Base-by-base conservation (phyloP, 2,329 filamentous ascomycete species). In the Talaromyces sp. region DNA sequence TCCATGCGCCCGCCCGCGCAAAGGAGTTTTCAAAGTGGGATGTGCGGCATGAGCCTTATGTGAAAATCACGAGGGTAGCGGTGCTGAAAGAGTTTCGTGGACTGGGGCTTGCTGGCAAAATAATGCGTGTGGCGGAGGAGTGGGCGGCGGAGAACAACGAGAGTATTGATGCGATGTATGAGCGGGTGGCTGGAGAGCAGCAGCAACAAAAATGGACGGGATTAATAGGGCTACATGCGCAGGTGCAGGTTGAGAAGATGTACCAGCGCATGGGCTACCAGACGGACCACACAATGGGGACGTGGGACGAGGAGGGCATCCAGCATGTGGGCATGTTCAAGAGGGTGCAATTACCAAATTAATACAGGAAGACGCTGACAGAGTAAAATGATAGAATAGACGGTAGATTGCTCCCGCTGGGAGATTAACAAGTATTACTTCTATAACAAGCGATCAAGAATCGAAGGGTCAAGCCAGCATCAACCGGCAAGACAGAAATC, bases 321-420 rank as follows among this genome's bases (percentile, higher is more conserved):
- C 80, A 84, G 65, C 91, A 96, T 78, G 82, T 95, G 19, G 92
- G 90, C 62, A 95, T 97, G 92, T 96, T 85, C 82, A 82, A 75
- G 72, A 65, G 73, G 58, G 57, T 78, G n/a, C 58, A 11, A 10
- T 27, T 29, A 32, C 31, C 17, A 48, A 72, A 31, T 46, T 29
- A 29, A 29, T 8, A 35, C 38, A 58, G 46, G 41, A 24, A 24
- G 7, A 1, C 3, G 19, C 8, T 3, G n/a, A 61, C 38, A 27
- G 35, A 14, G 54, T 17, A 54, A 24, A 35, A 24, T 50, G n/a
- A 27, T 31, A 26, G 35, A 26, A 53, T 46, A 54, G 21, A 55
- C n/a, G n/a, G 29, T 52, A 29, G 17, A 24, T 46, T 29, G 26
- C 7, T 52, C 27, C 48, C 24, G 12, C 48, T 14, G 12, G 48